Evolutionary conservation across 306 rosid genomes (phyloP).

Genomic region (Trichosanthes truncata): DNA sequence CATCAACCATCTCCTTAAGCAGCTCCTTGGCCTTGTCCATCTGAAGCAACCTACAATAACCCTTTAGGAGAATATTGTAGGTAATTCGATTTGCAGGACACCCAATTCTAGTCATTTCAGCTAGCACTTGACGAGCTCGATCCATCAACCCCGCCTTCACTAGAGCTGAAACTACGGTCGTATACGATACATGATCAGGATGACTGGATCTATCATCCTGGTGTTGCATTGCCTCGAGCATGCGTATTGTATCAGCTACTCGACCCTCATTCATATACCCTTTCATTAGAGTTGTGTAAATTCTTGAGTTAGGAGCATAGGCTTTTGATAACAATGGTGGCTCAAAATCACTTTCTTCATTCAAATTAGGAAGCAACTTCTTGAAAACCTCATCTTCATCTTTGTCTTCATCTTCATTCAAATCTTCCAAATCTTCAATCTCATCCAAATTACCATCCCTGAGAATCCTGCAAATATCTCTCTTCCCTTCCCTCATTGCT

Average conservation of each 20-base stretch:
- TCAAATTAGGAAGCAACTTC: constrained; percentile 69
- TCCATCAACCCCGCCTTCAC: constrained; percentile 78
- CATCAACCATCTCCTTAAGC: constrained; percentile 72
- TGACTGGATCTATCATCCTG: constrained; percentile 64
- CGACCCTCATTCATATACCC: constrained; percentile 89
- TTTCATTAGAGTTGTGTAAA: constrained; percentile 86
- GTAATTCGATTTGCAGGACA: constrained; percentile 75
- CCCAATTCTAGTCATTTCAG: constrained; percentile 74
- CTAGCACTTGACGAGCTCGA: constrained; percentile 75
- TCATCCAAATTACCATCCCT: constrained; percentile 30
- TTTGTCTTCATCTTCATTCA: constrained; percentile 5
- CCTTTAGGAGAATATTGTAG: constrained; percentile 79
- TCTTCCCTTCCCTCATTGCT: constrained; percentile 78
- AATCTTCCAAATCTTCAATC: constrained; percentile 10
- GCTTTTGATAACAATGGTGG: constrained; percentile 52
- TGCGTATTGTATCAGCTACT: constrained; percentile 59
- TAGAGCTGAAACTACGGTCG: constrained; percentile 83
- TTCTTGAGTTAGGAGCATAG: constrained; percentile 61
- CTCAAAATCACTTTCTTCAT: constrained; percentile 20
- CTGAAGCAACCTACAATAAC: constrained; percentile 75
- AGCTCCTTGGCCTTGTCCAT: constrained; percentile 62
- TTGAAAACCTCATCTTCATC: constrained; percentile 27
- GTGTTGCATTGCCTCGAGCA: constrained; percentile 84
- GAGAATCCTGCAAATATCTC: constrained; percentile 56
- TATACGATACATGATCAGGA: constrained; percentile 88